Evolutionary conservation across 192 early-diverging fungal species (phyloP), one percentile per base, ranked within the genome.

Genomic region (Umbelopsis ramanniana): DNA sequence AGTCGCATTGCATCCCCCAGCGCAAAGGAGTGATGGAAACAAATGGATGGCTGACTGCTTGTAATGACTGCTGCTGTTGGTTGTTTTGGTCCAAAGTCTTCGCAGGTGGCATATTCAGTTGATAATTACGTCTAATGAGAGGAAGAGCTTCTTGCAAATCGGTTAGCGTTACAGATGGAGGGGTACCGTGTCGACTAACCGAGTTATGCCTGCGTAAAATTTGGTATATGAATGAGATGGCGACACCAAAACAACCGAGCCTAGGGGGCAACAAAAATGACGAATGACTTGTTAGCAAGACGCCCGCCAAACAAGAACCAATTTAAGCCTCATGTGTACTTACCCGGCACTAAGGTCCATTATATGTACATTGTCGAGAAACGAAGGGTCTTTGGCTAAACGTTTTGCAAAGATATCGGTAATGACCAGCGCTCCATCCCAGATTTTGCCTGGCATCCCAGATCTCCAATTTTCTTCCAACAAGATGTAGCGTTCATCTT

Each of bases 331-430:
- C 11, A 43, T 11, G 6, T 43, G 40, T 43, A 21, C 24, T 73
- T 76, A 80, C 79, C 79, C 85, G 3, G 85, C 77, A 72, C 85
- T 86, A 1, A 86, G 70, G 76, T 86, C 85, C 46, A 86, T 45
- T 6, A 76, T 76, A 11, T 79, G 77, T 12, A 79, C 75, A 8
- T 69, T 71, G 24, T 75, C 73, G 46, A 86, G 68, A 11, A 80
- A 54, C 17, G 76, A 67, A 2, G 72, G 60, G 6, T 60, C 45
- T 9, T 79, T 12, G 1, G 14, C 12, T 29, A 78, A 72, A 11
- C 63, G 55, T 6, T 47, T 73, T 6, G 78, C 68, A 23, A 86
- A 74, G 1, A 82, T 38, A 6, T 80, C 76, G 19, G 77, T 68
- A 73, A 81, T 72, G 4, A 77, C 79, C 43, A 84, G 72, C 0